These are phyloP conservation scores for Yamadazyma sp. DNA, from an alignment of 1,139 yeast species.

Conservation along the genomic window DNA sequence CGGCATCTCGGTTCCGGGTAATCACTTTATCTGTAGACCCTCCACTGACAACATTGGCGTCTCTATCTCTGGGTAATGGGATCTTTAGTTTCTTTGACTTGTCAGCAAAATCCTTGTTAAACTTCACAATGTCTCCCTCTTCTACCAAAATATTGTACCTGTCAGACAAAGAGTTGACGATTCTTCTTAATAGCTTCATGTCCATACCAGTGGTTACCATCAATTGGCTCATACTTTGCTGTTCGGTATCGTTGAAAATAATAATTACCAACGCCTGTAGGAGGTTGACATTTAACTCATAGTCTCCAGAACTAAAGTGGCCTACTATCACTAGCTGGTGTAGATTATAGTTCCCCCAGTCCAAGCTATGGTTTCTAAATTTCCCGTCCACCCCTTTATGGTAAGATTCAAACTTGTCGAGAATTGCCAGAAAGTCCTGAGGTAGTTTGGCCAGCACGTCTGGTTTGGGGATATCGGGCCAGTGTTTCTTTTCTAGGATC, in stretches of 20 bases:
- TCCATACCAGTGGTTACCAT: slow-evolving; percentile 26
- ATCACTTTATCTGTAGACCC: slow-evolving; percentile 12
- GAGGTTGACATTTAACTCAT: slow-evolving; percentile 37
- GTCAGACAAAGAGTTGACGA: slow-evolving; percentile 32
- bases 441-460: slow-evolving; percentile 21
- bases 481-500: slow-evolving; percentile 33
- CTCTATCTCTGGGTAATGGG: slow-evolving; percentile 28
- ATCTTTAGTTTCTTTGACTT: slow-evolving; percentile 29
- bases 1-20: slow-evolving; percentile 26
- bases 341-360: slow-evolving; percentile 31
- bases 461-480: slow-evolving; percentile 44
- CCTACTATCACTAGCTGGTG: slow-evolving; percentile 36
- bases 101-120: slow-evolving; percentile 30
- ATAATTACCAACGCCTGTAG: slow-evolving; percentile 38
- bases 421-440: slow-evolving; percentile 10
- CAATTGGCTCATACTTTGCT: slow-evolving; percentile 20
- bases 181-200: slow-evolving; percentile 22
- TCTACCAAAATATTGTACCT: slow-evolving; percentile 27
- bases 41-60: slow-evolving; percentile 7
- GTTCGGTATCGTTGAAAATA: slow-evolving; percentile 26
- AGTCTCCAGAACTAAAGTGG: slow-evolving; percentile 28
- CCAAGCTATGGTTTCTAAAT: slow-evolving; percentile 23
- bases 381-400: slow-evolving; percentile 20
- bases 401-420: slow-evolving; percentile 17
- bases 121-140: slow-evolving; percentile 16